These are phyloP conservation scores for Cylindrodendrum hubeiense DNA, from an alignment of 2,329 filamentous ascomycete genomes.

Conservation along the genomic window DNA sequence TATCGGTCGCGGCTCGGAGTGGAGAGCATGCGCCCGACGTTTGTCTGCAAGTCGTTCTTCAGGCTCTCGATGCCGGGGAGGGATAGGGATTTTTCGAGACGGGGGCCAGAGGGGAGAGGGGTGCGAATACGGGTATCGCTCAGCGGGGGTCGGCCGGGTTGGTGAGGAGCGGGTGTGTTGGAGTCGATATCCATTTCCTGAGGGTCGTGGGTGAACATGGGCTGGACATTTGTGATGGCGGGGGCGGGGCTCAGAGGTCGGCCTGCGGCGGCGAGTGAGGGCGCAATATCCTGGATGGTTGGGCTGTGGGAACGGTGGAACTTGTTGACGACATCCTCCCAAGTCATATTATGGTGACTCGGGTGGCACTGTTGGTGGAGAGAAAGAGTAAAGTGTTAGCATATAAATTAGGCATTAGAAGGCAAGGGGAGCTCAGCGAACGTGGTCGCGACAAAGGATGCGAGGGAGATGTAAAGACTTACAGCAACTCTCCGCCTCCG, in stretches of 20 bases:
- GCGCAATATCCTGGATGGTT: conserved; percentile 62
- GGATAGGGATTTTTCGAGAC: conserved; percentile 63
- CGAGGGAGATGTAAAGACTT: conserved; percentile 49
- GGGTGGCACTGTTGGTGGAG: conserved; percentile 64
- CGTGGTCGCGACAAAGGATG: not conserved
- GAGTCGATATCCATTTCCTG: conserved; percentile 70
- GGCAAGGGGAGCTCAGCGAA: not conserved
- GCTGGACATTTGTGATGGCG: conserved; percentile 50
- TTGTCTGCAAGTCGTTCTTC: conserved; percentile 65
- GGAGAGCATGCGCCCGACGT: conserved; percentile 62
- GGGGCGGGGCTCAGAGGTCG: conserved; percentile 62
- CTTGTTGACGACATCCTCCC: conserved; percentile 69
- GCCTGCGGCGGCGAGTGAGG: conserved; percentile 54
- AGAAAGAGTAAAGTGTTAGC: conserved; percentile 31
- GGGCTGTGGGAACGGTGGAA: conserved; percentile 66
- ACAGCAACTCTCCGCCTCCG: conserved; percentile 69
- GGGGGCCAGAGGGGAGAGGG: conserved; percentile 67
- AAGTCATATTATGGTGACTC: conserved; percentile 71
- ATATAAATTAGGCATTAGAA: conserved; percentile 22
- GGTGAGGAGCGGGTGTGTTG: conserved; percentile 44
- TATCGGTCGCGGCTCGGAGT: conserved; percentile 66
- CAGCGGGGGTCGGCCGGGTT: conserved; percentile 54
- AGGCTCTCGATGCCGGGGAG: conserved; percentile 64
- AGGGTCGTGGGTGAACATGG: conserved; percentile 58
- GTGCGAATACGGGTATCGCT: conserved; percentile 66